Evolutionary conservation across 192 early-diverging fungal species (phyloP).

Genomic region (Coemansia sp.): DNA sequence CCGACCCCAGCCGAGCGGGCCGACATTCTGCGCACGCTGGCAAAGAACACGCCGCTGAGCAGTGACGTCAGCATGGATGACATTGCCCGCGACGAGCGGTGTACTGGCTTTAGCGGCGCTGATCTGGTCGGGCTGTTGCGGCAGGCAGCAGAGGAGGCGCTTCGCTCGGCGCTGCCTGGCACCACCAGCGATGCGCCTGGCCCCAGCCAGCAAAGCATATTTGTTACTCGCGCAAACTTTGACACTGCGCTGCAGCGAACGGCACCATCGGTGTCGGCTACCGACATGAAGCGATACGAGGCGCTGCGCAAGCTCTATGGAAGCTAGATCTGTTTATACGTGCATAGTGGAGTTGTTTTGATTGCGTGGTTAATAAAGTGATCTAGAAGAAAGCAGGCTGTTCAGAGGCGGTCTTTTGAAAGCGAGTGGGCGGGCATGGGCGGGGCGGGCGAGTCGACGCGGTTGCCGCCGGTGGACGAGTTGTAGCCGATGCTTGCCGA

Average conservation of each 20-base stretch:
- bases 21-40: constrained; percentile 80
- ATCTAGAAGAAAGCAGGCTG: background rate
- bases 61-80: constrained; percentile 58
- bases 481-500: constrained; percentile 43
- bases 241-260: constrained; percentile 78
- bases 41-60: constrained; percentile 71
- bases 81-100: constrained; percentile 64
- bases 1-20: constrained; percentile 76
- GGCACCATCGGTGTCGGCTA: constrained; percentile 73
- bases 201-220: constrained; percentile 13
- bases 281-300: constrained; percentile 54
- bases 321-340: constrained; percentile 3
- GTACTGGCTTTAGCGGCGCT: constrained; percentile 75
- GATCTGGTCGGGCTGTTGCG: constrained; percentile 76
- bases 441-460: constrained; percentile 40
- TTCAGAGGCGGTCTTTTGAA: background rate
- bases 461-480: constrained; percentile 38
- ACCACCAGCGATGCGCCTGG: constrained; percentile 7
- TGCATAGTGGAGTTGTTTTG: too few species aligned
- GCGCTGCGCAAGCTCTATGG: constrained; percentile 46
- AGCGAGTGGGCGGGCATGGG: constrained; percentile 30
- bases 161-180: constrained; percentile 54
- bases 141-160: constrained; percentile 79
- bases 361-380: background rate
- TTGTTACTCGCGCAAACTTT: constrained; percentile 63